phyloP scores from a whole-genome alignment of 331 rosid genomes.

The Ulmus americana region DNA sequence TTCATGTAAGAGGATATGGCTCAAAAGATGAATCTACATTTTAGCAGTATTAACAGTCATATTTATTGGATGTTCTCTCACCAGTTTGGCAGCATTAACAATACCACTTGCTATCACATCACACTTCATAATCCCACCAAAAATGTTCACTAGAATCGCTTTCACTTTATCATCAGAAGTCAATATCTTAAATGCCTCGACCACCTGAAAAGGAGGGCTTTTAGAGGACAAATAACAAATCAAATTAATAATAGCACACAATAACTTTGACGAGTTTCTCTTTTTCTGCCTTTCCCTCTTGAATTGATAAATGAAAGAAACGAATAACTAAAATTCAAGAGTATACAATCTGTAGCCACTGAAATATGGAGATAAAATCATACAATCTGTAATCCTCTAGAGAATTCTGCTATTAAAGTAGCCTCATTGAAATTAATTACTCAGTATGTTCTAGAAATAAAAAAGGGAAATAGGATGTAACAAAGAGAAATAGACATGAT shows the following conservation, averaged over 20 bases:
- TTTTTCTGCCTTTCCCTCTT: not conserved
- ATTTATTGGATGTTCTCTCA: conserved; percentile 12
- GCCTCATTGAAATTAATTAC: not conserved
- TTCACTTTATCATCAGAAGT: conserved; percentile 94
- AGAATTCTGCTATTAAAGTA: too few species aligned
- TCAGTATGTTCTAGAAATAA: not conserved
- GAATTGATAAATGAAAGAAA: not conserved
- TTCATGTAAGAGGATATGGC: not conserved
- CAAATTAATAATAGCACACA: not conserved
- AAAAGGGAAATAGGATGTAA: not conserved
- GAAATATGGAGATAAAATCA: too few species aligned
- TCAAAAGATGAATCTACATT: not conserved
- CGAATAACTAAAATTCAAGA: not conserved
- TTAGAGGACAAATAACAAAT: not conserved
- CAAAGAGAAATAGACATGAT: not conserved
- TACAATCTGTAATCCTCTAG: too few species aligned
- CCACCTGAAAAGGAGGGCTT: conserved; percentile 45
- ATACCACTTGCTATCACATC: conserved; percentile 60
- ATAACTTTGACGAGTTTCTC: too few species aligned
- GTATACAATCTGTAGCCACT: too few species aligned
- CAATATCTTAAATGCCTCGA: conserved; percentile 94
- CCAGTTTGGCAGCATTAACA: conserved; percentile 63
- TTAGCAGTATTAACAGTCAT: not conserved
- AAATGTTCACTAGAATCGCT: conserved; percentile 68
- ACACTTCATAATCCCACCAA: conserved; percentile 87